Evolutionary conservation across 257 asterid genomes (phyloP).

Genomic region (Solanum chaucha): DNA sequence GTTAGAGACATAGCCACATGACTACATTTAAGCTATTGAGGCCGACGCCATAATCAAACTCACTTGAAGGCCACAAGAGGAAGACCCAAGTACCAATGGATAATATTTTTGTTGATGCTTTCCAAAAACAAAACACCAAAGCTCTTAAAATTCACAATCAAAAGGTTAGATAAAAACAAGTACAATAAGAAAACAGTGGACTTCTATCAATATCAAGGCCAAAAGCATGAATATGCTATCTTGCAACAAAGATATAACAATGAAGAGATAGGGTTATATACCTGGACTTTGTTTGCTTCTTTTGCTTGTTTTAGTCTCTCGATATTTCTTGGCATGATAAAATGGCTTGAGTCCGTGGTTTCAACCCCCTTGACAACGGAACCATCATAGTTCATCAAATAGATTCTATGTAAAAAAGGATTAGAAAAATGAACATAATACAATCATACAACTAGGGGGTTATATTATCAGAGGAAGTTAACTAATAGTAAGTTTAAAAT

Average conservation of each 20-base stretch:
- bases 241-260: neutral
- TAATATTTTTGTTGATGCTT: neutral
- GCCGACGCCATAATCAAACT: neutral
- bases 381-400: neutral
- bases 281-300: conserved; percentile 92
- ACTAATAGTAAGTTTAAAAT: neutral
- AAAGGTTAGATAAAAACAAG: neutral
- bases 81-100: neutral
- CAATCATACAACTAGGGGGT: neutral
- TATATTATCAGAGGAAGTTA: neutral
- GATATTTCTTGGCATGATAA: conserved; percentile 65
- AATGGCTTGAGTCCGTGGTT: conserved; percentile 53
- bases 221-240: neutral
- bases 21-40: neutral
- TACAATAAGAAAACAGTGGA: neutral
- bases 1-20: neutral
- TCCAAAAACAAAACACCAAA: neutral
- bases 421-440: neutral
- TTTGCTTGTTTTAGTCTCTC: conserved; percentile 84
- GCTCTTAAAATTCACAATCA: neutral
- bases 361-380: conserved; percentile 54
- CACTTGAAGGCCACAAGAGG: neutral
- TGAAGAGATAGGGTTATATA: conserved; percentile 5
- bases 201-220: neutral
- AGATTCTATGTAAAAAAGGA: neutral